Conservation (phyloP, 2,329 filamentous ascomycete species). For the Proliferodiscus dingleyae region DNA sequence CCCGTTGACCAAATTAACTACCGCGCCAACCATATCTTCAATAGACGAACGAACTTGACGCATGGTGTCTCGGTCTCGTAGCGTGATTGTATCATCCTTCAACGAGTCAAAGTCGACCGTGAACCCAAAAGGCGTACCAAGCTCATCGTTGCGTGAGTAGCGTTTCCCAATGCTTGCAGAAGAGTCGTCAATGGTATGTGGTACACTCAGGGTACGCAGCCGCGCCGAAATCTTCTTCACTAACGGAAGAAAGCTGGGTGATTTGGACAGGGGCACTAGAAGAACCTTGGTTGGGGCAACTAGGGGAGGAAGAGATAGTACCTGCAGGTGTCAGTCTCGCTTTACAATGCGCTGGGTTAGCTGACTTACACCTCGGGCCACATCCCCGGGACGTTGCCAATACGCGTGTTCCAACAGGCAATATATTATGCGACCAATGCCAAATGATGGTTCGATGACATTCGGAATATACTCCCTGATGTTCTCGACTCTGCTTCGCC, state of each 20-base stretch:
- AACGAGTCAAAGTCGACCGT: conserved; percentile 95
- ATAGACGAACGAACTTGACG: conserved; percentile 92
- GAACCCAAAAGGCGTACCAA: conserved; percentile 89
- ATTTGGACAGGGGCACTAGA: conserved; percentile 79
- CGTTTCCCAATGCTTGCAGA: conserved; percentile 91
- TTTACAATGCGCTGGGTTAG: conserved; percentile 25
- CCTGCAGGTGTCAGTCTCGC: conserved; percentile 35
- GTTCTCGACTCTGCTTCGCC: conserved; percentile 76
- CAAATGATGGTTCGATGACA: conserved; percentile 95
- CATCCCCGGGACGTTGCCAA: conserved; percentile 80
- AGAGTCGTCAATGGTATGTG: conserved; percentile 83
- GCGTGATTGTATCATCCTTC: conserved; percentile 78
- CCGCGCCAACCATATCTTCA: conserved; percentile 73
- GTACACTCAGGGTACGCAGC: conserved; percentile 71
- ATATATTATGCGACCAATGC: conserved; percentile 92
- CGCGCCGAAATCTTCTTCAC: conserved; percentile 67
- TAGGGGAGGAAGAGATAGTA: conserved; percentile 68
- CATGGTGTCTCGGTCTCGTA: conserved; percentile 86
- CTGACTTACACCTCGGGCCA: conserved; percentile 83
- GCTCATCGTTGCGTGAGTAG: conserved; percentile 90
- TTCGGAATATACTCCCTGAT: conserved; percentile 90
- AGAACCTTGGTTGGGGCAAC: conserved; percentile 95
- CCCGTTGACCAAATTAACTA: conserved; percentile 45
- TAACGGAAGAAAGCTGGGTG: conserved; percentile 73
- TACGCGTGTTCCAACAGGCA: conserved; percentile 90